Evolutionary conservation across 1,284 basidiomycete genomes (phyloP).

Genomic region (Pascua sp.): DNA sequence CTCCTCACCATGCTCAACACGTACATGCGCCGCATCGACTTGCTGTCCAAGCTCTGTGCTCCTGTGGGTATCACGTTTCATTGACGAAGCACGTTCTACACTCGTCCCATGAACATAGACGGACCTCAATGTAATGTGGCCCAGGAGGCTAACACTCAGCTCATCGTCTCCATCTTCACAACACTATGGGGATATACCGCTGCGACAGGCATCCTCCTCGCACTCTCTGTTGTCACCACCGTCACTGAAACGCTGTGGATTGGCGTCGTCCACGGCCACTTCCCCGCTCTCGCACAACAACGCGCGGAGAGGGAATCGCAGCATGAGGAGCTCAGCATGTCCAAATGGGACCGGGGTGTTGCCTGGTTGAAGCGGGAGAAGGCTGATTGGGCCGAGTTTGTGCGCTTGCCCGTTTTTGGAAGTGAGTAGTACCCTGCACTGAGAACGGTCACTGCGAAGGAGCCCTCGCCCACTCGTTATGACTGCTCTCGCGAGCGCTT

Average conservation of each 20-base stretch:
- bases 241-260: constrained; percentile 47
- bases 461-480: too few species aligned
- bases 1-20: constrained; percentile 46
- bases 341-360: not conserved
- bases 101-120: not conserved
- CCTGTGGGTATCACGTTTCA: constrained; percentile 30
- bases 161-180: constrained; percentile 53
- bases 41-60: constrained; percentile 51
- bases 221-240: constrained; percentile 27
- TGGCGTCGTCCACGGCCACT: constrained; percentile 41
- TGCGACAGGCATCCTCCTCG: constrained; percentile 33
- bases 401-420: constrained; percentile 49
- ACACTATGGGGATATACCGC: constrained; percentile 35
- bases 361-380: constrained; percentile 17
- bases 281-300: constrained; percentile 31
- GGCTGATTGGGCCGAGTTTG: constrained; percentile 51
- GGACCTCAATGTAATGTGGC: not conserved
- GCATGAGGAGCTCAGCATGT: too few species aligned
- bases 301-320: not conserved
- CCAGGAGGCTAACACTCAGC: constrained; percentile 14
- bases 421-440: constrained; percentile 21
- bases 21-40: constrained; percentile 51
- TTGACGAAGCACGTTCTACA: not conserved
- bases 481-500: too few species aligned
- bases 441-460: too few species aligned